Base-by-base conservation (phyloP, 164 flowering plant genomes). In the Kalanchoe fedtschenkoi region DNA sequence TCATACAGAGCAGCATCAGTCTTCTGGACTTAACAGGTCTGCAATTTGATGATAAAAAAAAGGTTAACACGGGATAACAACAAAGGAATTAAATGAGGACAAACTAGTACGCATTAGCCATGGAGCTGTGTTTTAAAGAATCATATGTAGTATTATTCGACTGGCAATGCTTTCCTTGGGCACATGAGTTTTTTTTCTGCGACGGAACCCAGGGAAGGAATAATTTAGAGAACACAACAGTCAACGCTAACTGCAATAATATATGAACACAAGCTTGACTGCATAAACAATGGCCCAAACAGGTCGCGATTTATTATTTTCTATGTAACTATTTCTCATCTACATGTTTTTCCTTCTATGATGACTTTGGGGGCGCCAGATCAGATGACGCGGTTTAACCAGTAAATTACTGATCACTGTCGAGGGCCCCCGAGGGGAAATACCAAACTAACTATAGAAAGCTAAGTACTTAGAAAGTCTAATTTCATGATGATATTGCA, bases 351-450 rank as follows among this genome's bases (percentile, higher is more conserved):
- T 47, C 55, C 13, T 8, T 47, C 30, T 17, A 10, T 24, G 30
- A 47, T 47, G 55, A 47, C 55, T 47, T 47, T 47, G 30, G 56
- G 16, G 55, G 26, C 5, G 30, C 55, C 55, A 24, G 26, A 47
- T 47, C 55, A 47, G 30, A 47, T 47, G 55, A 47, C 55, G 55
- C 55, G 55, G 55, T 47, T 47, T 47, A 47, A 1, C n/a, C 29
- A 47, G 55, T 47, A 47, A 46, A 24, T 47, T 47, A 24, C 55
- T 26, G 19, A 47, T 47, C 30, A 47, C 16, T 47, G 6, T 37
- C 0, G 55, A 1, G 30, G 55, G 55, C 55, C 55, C 55, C 24
- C 30, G 10, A 22, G 55, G 26, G 30, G 30, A 47, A 47, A 47
- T 47, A 47, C 55, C 14, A 24, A 47, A 24, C 29, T 47, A 47